phyloP scores from a whole-genome alignment of 2,329 filamentous ascomycete species.

The Alternaria gansuensis region DNA sequence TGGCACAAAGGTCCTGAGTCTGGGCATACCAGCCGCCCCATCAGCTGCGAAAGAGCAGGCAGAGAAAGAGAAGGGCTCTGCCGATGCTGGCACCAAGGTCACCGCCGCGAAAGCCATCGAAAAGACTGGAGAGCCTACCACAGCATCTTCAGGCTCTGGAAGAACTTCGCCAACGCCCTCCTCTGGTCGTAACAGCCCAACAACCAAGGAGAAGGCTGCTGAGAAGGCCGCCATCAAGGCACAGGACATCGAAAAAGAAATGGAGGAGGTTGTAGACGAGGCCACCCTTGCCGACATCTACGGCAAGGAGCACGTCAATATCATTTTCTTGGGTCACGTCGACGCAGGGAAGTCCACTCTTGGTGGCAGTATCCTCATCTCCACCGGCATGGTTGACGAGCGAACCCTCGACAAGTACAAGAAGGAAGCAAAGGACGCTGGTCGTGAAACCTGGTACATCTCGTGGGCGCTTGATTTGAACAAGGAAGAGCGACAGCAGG shows the following conservation, averaged over 20 bases:
- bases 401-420: slow-evolving; percentile 95
- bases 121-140: slow-evolving; percentile 77
- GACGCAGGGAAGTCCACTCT: slow-evolving; percentile 98
- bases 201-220: slow-evolving; percentile 66
- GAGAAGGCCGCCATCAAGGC: slow-evolving; percentile 71
- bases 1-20: slow-evolving; percentile 76
- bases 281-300: slow-evolving; percentile 92
- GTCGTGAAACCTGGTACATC: slow-evolving; percentile 97
- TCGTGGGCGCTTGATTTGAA: slow-evolving; percentile 98
- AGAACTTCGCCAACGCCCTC: slow-evolving; percentile 82
- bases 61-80: slow-evolving; percentile 55
- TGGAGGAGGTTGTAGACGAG: slow-evolving; percentile 80
- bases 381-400: slow-evolving; percentile 99
- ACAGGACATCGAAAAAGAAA: slow-evolving; percentile 86
- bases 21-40: slow-evolving; percentile 67
- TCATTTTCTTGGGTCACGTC: slow-evolving; percentile 98
- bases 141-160: slow-evolving; percentile 64
- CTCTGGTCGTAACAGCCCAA: slow-evolving; percentile 84
- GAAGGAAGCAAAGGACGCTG: slow-evolving; percentile 91
- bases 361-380: slow-evolving; percentile 90
- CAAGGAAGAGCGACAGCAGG: slow-evolving; percentile 94
- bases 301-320: slow-evolving; percentile 91
- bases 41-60: slow-evolving; percentile 59
- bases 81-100: slow-evolving; percentile 83
- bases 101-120: slow-evolving; percentile 88